Base-by-base conservation (phyloP, 1,139 yeast species). In the Taphrina communis region DNA sequence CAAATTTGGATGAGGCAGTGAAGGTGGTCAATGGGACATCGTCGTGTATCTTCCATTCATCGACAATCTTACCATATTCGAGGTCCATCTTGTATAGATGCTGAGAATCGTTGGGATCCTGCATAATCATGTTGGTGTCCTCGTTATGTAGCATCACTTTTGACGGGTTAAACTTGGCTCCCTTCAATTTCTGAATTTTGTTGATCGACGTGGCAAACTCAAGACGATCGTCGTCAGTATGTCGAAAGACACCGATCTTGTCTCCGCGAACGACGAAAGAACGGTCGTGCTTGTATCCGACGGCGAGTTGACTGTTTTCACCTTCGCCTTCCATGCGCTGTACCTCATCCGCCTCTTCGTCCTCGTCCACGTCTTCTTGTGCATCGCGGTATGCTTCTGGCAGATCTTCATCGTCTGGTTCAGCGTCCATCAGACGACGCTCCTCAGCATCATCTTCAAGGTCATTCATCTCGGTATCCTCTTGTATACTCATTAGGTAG, bases 221-320 rank as follows among this genome's bases (percentile, higher is more conserved):
- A 59, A 91, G 78, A 19, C 68, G 65, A 66, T 83, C 83, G 38
- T 80, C 81, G 12, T 81, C 84, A 41, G 83, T 82, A 38, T 87
- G 84, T 74, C 83, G 86, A 79, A 90, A 90, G 6, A 92, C 93
- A 31, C 97, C 97, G 68, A 92, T 81, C 73, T 85, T 86, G 76
- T 90, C 81, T 8, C 93, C 96, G 73, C 96, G 84, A 0, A 89
- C 87, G 41, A 92, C 94, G 76, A 84, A 92, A 0, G 96, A 83
- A 48, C 95, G 82, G 75, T 89, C 88, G 72, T 86, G 87, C 67
- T 84, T 83, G 72, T 80, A 84, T 0, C 96, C 94, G 19, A 90
- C 87, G 0, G 89, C 86, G 73, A 92, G 81, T 41, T 85, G 86
- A 66, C 86, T 83, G 76, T 89, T 89, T 73, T 83, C 80, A 31